These are phyloP conservation scores for Venustampulla echinocandica DNA, from an alignment of 495 filamentous ascomycete species.

Conservation along the genomic window DNA sequence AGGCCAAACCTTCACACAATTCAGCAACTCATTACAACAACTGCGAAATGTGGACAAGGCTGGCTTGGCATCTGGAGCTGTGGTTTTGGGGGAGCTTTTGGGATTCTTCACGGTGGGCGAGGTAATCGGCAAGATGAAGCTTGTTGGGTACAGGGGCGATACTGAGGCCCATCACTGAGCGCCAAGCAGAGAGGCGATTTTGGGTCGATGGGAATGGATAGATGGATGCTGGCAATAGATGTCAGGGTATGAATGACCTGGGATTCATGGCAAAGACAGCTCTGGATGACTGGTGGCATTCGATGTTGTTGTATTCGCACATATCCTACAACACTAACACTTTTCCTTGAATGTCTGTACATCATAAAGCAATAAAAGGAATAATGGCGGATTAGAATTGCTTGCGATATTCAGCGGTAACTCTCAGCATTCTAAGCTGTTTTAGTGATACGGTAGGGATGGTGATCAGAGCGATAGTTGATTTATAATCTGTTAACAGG, in stretches of 20 bases:
- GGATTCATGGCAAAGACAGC: slow-evolving; percentile 7
- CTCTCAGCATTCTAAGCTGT: not conserved
- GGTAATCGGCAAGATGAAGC: slow-evolving; percentile 89
- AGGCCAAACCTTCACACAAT: slow-evolving; percentile 31
- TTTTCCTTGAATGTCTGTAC: slow-evolving; percentile 27
- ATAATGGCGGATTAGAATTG: slow-evolving; percentile 17
- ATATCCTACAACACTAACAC: slow-evolving; percentile 21
- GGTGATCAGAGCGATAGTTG: too few species aligned
- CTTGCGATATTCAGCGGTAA: not conserved
- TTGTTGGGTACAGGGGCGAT: slow-evolving; percentile 83
- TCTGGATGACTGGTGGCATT: slow-evolving; percentile 1
- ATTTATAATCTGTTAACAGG: too few species aligned
- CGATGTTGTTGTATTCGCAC: slow-evolving; percentile 20
- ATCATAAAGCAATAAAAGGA: slow-evolving; percentile 20
- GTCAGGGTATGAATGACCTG: slow-evolving; percentile 1
- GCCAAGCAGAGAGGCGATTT: not conserved
- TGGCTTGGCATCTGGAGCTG: slow-evolving; percentile 60
- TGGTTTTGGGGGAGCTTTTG: slow-evolving; percentile 75
- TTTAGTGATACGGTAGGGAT: too few species aligned
- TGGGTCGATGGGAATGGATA: not conserved
- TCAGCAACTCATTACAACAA: slow-evolving; percentile 38
- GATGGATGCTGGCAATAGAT: not conserved
- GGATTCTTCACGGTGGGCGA: slow-evolving; percentile 98
- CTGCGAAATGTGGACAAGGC: slow-evolving; percentile 59
- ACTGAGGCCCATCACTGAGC: slow-evolving; percentile 47